Conservation (phyloP, 2,329 filamentous ascomycete genomes). For the Trichoderma asperellum region DNA sequence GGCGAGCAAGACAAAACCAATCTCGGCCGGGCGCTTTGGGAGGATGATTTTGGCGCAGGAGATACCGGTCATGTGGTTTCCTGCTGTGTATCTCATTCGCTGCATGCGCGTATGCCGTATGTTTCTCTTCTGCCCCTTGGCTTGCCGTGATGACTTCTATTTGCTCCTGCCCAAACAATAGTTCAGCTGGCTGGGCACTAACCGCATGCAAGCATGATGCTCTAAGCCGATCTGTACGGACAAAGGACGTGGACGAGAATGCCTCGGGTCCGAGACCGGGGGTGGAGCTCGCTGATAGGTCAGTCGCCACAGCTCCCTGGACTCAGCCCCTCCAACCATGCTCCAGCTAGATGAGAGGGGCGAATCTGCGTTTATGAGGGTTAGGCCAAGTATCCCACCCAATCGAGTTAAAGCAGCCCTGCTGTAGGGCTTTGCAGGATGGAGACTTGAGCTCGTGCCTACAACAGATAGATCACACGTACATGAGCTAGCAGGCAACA, state of each 20-base stretch:
- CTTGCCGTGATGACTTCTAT: neutral
- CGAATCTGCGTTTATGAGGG: neutral
- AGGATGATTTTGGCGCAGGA: constrained; percentile 23
- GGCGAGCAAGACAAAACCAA: neutral
- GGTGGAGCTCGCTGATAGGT: constrained; percentile 14
- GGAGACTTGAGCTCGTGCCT: constrained; percentile 10
- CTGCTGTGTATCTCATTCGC: neutral
- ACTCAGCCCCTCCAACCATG: constrained; percentile 5
- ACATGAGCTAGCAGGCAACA: constrained; percentile 2
- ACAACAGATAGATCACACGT: neutral
- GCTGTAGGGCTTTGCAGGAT: constrained; percentile 23
- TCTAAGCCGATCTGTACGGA: constrained; percentile 14
- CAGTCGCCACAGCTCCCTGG: constrained; percentile 1
- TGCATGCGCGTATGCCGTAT: neutral
- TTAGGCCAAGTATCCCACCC: neutral
- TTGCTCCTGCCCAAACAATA: constrained; percentile 8
- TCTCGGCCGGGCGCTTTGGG: constrained; percentile 16
- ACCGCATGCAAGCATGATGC: neutral
- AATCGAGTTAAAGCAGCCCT: constrained; percentile 25
- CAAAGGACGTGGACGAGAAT: constrained; percentile 13
- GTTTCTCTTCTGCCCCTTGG: neutral
- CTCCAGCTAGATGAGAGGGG: constrained; percentile 11
- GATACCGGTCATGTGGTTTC: constrained; percentile 17
- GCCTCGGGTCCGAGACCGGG: constrained; percentile 19
- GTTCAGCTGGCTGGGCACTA: constrained; percentile 18